Base-by-base conservation (phyloP, 164 flowering plant genomes). In the Stephania japonica region DNA sequence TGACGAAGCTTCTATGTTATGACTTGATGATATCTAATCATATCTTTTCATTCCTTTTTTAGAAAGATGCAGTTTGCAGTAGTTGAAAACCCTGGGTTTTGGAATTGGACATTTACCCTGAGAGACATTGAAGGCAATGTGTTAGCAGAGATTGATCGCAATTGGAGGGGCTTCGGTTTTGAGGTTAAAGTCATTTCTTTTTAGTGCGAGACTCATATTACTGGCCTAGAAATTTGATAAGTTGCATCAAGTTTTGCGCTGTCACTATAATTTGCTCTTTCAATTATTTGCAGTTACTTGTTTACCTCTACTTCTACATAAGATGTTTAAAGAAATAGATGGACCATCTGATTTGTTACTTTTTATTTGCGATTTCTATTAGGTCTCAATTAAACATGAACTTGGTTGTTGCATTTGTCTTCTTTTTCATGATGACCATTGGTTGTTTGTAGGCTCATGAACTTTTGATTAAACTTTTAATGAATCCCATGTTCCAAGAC, bases 101-200 rank as follows among this genome's bases (percentile, higher is more conserved):
- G 98, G 98, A 81, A 90, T 78, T 96, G 98, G 98, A 90, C 97
- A 63, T 96, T 96, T 81, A 91, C 98, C 67, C 83, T 96, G 81
- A 91, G 89, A 85, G 99, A 91, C 75, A 77, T 73, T 72, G 84
- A 96, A 72, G 98, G 93, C 44, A 80, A 91, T 25, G 95, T 90
- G 69, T 80, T 93, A 64, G 99, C 97, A 70, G 86, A 91, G 80
- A 86, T 93, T 47, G 90, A 93, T 82, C 97, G 99, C 82, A 89
- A 93, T 74, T 96, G 97, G 97, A 89, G 98, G 77, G 99, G 99
- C 62, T 85, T 93, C 74, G 98, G 99, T 81, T 90, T 93, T 82
- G 98, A 96, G 98, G 99, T 93, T 73, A 5, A 47, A 42, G 65
- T 69, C 67, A 69, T 78, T 73, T 50, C 44, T 67, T 61, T 65